phyloP scores from a whole-genome alignment of 2,329 filamentous ascomycete genomes.

The Cercospora berteroae region DNA sequence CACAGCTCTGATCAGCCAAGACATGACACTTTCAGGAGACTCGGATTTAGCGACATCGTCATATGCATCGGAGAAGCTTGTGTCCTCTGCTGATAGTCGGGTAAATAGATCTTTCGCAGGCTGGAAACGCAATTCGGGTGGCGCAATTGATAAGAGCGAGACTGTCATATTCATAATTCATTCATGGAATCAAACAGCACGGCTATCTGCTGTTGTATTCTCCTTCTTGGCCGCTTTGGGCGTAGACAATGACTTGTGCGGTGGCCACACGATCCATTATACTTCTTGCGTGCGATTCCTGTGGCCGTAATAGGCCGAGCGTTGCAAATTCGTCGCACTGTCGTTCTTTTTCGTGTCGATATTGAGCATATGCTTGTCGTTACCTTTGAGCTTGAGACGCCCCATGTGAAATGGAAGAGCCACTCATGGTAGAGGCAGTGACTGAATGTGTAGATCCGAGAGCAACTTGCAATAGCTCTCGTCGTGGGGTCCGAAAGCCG shows the following conservation, averaged over 20 bases:
- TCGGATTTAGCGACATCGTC: neutral
- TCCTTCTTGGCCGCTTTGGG: neutral
- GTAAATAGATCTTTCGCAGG: neutral
- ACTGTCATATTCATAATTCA: neutral
- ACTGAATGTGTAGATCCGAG: neutral
- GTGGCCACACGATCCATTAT: neutral
- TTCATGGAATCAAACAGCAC: neutral
- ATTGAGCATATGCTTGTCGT: neutral
- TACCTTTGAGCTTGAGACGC: neutral
- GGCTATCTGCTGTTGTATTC: neutral
- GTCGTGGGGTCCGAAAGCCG: neutral
- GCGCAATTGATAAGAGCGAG: neutral
- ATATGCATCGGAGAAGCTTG: neutral
- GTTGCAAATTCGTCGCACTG: neutral
- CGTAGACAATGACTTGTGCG: neutral
- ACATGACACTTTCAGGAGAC: neutral
- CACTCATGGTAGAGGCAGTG: neutral
- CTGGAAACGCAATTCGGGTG: neutral
- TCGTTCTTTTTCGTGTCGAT: neutral
- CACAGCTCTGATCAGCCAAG: neutral
- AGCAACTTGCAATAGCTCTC: neutral
- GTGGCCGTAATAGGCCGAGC: neutral
- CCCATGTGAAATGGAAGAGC: neutral
- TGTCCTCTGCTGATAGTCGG: neutral
- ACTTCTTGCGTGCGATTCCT: neutral